Percentiles rank a stretch among this genome's conserved stretches.
Evolutionary conservation across 352 stramenopile genomes (phyloP).

Genomic region (Pseudoperonospora humuli): DNA sequence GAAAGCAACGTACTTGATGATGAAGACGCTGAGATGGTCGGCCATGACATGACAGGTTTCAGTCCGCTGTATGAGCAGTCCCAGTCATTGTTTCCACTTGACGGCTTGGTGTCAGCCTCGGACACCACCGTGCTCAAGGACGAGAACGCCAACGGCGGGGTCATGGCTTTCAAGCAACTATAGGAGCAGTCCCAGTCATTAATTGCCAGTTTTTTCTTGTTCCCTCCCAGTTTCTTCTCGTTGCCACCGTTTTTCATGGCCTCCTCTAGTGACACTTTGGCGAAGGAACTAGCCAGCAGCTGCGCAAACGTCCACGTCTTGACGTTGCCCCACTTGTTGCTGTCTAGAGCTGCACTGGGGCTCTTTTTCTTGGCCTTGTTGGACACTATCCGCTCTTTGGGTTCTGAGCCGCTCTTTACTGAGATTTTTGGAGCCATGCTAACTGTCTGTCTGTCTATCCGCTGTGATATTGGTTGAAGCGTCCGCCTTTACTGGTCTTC

Average conservation of each 20-base stretch:
- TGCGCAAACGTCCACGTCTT: constrained; percentile 76
- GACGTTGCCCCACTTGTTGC: constrained; percentile 49
- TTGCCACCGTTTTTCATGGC: constrained; percentile 13
- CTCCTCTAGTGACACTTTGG: constrained; percentile 46
- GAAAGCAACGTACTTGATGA: constrained; percentile 41
- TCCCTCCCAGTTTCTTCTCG: too few relatives aligned
- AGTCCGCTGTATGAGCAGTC: constrained; percentile 28
- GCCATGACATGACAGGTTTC: constrained; percentile 3
- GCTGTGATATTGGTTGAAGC: neutral
- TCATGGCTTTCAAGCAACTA: constrained; percentile 12
- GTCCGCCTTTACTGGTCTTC: constrained; percentile 13
- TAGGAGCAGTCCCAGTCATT: constrained; percentile 34
- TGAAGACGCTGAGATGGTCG: constrained; percentile 39
- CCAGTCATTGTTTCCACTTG: constrained; percentile 26
- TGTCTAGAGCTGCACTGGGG: constrained; percentile 8
- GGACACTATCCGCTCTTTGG: neutral
- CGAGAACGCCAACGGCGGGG: neutral
- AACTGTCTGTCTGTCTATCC: neutral
- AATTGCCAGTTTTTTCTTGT: neutral
- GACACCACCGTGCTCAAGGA: constrained; percentile 6
- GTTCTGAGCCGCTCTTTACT: constrained; percentile 1
- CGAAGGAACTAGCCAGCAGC: constrained; percentile 55
- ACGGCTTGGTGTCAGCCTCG: constrained; percentile 3
- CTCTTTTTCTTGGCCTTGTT: constrained; percentile 1
- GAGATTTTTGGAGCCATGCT: neutral